Evolutionary conservation across 2,329 filamentous ascomycete genomes (phyloP).

Genomic region (Trichophyton benhamiae): DNA sequence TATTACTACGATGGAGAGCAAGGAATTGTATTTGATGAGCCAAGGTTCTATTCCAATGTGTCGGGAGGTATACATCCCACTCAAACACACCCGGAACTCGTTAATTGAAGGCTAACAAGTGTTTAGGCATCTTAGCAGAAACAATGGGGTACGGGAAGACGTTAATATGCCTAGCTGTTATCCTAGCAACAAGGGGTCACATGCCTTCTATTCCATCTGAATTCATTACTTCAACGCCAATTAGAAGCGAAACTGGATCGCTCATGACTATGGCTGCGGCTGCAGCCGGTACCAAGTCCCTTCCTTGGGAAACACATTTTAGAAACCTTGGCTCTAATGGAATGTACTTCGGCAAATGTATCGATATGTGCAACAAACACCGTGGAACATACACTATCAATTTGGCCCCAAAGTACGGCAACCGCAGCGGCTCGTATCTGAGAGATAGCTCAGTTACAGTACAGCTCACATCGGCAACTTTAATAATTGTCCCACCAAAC

Average conservation of each 20-base stretch:
- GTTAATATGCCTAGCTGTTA: constrained; percentile 64
- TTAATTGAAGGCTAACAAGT: constrained; percentile 3
- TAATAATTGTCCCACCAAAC: constrained; percentile 74
- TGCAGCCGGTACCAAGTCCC: constrained; percentile 50
- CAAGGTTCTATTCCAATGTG: constrained; percentile 59
- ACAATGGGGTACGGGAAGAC: constrained; percentile 63
- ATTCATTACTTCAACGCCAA: constrained; percentile 36
- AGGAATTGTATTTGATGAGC: constrained; percentile 50
- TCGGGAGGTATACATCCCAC: constrained; percentile 48
- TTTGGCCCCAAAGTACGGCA: constrained; percentile 28
- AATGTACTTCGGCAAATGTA: constrained; percentile 43
- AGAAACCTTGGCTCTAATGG: constrained; percentile 38
- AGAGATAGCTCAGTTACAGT: neutral
- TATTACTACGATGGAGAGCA: constrained; percentile 63
- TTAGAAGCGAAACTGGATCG: constrained; percentile 44
- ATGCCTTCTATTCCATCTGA: constrained; percentile 53
- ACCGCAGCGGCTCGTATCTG: constrained; percentile 31
- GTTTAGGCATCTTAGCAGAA: constrained; percentile 33
- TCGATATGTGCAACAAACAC: constrained; percentile 46
- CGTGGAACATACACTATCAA: constrained; percentile 48
- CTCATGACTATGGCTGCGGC: constrained; percentile 67
- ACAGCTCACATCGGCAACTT: constrained; percentile 42
- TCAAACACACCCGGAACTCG: neutral
- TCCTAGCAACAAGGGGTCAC: constrained; percentile 62
- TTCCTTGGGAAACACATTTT: constrained; percentile 60